Conservation (phyloP, 768 basidiomycete species). For the Trametes punicea region DNA sequence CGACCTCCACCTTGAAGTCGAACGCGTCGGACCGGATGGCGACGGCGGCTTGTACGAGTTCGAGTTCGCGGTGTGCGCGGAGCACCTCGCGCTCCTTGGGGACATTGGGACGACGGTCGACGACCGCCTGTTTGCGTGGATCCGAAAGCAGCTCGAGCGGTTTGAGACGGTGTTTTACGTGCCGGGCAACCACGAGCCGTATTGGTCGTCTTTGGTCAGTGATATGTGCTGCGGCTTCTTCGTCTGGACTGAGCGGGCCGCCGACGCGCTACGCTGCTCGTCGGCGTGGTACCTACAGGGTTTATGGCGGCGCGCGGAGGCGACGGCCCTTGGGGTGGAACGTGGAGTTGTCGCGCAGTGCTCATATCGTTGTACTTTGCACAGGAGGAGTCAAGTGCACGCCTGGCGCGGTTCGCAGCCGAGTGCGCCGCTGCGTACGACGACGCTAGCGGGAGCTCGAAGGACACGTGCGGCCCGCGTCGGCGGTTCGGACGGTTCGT, state of each 20-base stretch:
- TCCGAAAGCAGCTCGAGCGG: slow-evolving; percentile 28
- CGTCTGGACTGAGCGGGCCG: no score
- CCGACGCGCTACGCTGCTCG: no score
- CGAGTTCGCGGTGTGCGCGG: slow-evolving; percentile 27
- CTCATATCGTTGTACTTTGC: not conserved
- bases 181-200: slow-evolving; percentile 34
- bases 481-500: slow-evolving; percentile 28
- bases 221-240: not conserved
- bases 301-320: no score
- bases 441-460: no score
- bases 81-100: slow-evolving; percentile 35
- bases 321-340: no score
- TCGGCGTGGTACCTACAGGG: no score
- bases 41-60: slow-evolving; percentile 22
- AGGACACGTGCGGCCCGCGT: not conserved
- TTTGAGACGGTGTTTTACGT: slow-evolving; percentile 36
- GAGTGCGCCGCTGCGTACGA: not conserved
- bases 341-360: no score
- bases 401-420: not conserved
- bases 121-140: slow-evolving; percentile 32
- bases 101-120: slow-evolving; percentile 36
- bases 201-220: slow-evolving; percentile 14
- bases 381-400: not conserved
- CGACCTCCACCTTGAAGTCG: slow-evolving; percentile 33
- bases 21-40: not conserved